Conservation (phyloP, 2,329 filamentous ascomycete genomes). For the Sporothrix curviconia region DNA sequence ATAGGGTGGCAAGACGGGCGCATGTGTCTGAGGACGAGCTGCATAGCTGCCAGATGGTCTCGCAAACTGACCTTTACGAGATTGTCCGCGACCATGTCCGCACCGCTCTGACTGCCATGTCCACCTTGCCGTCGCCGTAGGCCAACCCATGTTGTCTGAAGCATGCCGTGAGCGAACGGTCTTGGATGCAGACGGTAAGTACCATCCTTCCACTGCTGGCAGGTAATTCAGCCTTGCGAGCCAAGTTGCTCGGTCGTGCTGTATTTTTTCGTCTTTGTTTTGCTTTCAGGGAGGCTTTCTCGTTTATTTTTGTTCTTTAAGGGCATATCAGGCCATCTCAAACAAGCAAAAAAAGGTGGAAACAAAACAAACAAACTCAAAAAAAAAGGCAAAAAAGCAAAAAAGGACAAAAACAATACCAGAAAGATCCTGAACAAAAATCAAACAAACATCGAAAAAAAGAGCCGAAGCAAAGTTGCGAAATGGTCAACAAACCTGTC, state of each 20-base stretch:
- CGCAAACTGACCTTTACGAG: background rate
- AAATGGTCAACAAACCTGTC: background rate
- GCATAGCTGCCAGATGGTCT: too few relatives aligned
- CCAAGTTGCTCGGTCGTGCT: background rate
- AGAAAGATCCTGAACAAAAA: too few relatives aligned
- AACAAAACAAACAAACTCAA: background rate
- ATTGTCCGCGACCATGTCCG: slow-evolving; percentile 14
- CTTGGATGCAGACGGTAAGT: too few relatives aligned
- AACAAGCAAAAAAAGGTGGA: background rate
- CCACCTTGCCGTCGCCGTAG: background rate
- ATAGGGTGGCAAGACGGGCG: too few relatives aligned
- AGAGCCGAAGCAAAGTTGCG: background rate
- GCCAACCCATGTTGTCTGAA: too few relatives aligned
- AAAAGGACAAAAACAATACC: background rate
- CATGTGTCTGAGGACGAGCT: too few relatives aligned
- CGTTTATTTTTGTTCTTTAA: background rate
- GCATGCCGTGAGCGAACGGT: too few relatives aligned
- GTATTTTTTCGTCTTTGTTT: background rate
- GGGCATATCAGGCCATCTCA: too few relatives aligned
- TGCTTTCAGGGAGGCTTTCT: background rate
- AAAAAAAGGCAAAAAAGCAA: background rate
- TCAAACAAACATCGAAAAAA: background rate
- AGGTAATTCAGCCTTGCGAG: background rate
- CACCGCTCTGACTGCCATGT: background rate
- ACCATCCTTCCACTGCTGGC: too few relatives aligned